Conservation (phyloP, 2,329 filamentous ascomycete species). For the Fusarium stilboides region DNA sequence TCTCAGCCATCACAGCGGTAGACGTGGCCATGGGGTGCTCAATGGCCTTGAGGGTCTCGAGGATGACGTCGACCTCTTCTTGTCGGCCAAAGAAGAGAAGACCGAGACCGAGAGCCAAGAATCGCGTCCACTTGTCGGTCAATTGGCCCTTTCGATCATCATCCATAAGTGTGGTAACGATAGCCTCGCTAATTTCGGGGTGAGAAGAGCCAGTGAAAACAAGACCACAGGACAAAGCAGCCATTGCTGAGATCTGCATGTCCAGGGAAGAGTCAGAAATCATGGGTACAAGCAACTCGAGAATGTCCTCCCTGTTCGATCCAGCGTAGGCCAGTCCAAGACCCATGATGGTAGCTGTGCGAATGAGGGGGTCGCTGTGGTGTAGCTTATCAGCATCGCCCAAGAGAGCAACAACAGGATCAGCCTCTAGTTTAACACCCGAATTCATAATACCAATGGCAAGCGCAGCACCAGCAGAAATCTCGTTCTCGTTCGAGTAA, state of each 20-base stretch:
- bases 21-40: conserved; percentile 97
- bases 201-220: conserved; percentile 95
- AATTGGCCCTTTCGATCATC: conserved; percentile 92
- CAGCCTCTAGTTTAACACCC: conserved; percentile 89
- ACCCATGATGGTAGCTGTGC: conserved; percentile 93
- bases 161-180: conserved; percentile 93
- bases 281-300: conserved; percentile 88
- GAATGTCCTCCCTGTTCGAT: conserved; percentile 90
- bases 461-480: conserved; percentile 91
- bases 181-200: conserved; percentile 90
- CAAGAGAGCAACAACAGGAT: conserved; percentile 90
- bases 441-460: conserved; percentile 97
- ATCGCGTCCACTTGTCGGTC: conserved; percentile 98
- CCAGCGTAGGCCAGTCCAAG: conserved; percentile 95
- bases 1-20: conserved; percentile 93
- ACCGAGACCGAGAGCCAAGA: conserved; percentile 93
- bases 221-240: conserved; percentile 89
- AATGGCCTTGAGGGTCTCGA: conserved; percentile 96
- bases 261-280: conserved; percentile 87
- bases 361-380: conserved; percentile 82
- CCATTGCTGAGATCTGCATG: conserved; percentile 98
- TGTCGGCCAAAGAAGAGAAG: conserved; percentile 96
- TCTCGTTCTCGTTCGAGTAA: conserved; percentile 82
- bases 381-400: conserved; percentile 85
- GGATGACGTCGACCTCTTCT: conserved; percentile 97